phyloP scores from a whole-genome alignment of 2,329 filamentous ascomycete genomes.

The Fusarium pseudograminearum region DNA sequence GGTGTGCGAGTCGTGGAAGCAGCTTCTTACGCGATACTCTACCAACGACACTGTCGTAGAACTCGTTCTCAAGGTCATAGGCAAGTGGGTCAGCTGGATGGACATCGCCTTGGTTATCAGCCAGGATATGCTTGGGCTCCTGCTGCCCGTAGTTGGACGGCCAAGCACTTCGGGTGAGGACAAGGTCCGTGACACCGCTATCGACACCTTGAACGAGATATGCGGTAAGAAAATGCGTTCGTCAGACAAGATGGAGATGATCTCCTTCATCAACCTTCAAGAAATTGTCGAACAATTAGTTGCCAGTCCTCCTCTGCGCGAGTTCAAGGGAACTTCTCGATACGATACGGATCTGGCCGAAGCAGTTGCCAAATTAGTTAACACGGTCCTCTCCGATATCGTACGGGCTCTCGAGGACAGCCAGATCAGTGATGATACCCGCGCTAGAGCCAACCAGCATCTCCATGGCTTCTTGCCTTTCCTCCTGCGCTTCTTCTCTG shows the following conservation, averaged over 20 bases:
- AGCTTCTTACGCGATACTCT: constrained; percentile 83
- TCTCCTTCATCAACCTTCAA: constrained; percentile 87
- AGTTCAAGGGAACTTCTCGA: constrained; percentile 81
- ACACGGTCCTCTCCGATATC: constrained; percentile 87
- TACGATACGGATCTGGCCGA: constrained; percentile 98
- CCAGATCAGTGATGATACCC: constrained; percentile 71
- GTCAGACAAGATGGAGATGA: constrained; percentile 92
- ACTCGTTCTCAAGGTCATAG: constrained; percentile 89
- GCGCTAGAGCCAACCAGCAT: constrained; percentile 81
- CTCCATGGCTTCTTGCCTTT: constrained; percentile 87
- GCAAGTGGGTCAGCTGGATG: constrained; percentile 99
- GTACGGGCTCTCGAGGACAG: constrained; percentile 84
- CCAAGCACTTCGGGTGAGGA: constrained; percentile 74
- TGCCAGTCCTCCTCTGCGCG: constrained; percentile 81
- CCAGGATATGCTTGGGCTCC: constrained; percentile 83
- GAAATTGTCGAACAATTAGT: constrained; percentile 89
- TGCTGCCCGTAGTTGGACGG: constrained; percentile 90
- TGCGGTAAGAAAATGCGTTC: constrained; percentile 98
- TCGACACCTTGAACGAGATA: constrained; percentile 95
- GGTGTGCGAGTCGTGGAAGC: constrained; percentile 90
- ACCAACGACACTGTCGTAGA: constrained; percentile 81
- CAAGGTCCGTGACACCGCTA: constrained; percentile 87
- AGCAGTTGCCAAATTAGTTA: constrained; percentile 94
- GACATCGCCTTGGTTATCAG: constrained; percentile 96
- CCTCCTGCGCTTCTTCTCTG: constrained; percentile 92